phyloP scores from a whole-genome alignment of 805 yeast genomes.

The Pichia paraexigua region DNA sequence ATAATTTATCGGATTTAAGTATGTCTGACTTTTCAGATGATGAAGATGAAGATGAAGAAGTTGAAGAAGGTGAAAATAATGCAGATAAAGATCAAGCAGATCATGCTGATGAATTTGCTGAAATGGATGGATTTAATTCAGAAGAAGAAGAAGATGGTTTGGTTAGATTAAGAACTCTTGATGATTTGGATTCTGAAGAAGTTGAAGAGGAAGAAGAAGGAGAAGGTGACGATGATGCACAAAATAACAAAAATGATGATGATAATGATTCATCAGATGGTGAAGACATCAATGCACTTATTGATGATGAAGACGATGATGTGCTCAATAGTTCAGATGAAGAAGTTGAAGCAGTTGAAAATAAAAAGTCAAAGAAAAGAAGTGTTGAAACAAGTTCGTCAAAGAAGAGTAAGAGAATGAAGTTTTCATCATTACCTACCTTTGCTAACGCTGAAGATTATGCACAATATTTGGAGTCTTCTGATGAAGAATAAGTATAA shows the following conservation, averaged over 20 bases:
- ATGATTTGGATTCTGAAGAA: slow-evolving; percentile 4
- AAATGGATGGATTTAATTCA: slow-evolving; percentile 3
- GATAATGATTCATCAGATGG: slow-evolving; percentile 18
- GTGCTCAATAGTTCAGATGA: slow-evolving; percentile 22
- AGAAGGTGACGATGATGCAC: slow-evolving; percentile 29
- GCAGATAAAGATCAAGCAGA: slow-evolving; percentile 13
- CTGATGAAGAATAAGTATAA: slow-evolving; percentile 37
- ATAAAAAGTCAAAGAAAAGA: slow-evolving; percentile 16
- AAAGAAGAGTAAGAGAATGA: slow-evolving; percentile 32
- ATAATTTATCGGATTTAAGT: slow-evolving; percentile 32
- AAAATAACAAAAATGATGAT: slow-evolving; percentile 23
- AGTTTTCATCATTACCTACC: slow-evolving; percentile 63
- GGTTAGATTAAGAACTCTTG: neutral
- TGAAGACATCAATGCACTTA: slow-evolving; percentile 19
- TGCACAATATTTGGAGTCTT: slow-evolving; percentile 61
- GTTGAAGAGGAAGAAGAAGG: slow-evolving; percentile 14
- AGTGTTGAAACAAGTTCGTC: slow-evolving; percentile 7
- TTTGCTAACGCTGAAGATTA: slow-evolving; percentile 89
- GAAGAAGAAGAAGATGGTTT: neutral
- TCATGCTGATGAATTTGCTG: slow-evolving; percentile 26
- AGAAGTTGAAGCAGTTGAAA: slow-evolving; percentile 12
- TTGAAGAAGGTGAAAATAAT: slow-evolving; percentile 13
- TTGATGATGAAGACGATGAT: slow-evolving; percentile 21
- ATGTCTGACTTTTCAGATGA: slow-evolving; percentile 31
- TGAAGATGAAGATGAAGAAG: slow-evolving; percentile 22